These are phyloP conservation scores for Phymatotrichopsis omnivora DNA, from an alignment of 2,329 filamentous ascomycete genomes.

Conservation along the genomic window DNA sequence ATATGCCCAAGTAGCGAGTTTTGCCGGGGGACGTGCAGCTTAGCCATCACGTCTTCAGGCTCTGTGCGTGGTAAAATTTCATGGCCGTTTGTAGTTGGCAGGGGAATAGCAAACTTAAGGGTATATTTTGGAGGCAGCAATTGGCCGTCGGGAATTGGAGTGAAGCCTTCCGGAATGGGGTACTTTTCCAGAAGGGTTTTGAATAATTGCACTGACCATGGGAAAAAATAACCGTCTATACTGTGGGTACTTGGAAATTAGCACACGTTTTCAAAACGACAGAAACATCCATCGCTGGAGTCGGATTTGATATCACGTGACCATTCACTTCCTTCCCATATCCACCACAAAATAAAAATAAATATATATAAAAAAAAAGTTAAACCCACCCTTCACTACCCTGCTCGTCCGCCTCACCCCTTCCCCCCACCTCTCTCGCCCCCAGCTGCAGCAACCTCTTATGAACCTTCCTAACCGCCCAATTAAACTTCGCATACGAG, in stretches of 20 bases:
- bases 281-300: no score
- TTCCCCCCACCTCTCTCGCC: constrained; percentile 61
- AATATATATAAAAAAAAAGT: constrained; percentile 3
- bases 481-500: constrained; percentile 94
- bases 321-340: not conserved
- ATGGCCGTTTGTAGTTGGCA: not conserved
- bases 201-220: constrained; percentile 62
- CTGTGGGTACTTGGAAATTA: no score
- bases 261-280: no score
- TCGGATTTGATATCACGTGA: no score
- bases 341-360: not conserved
- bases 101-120: constrained; percentile 38
- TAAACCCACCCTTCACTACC: constrained; percentile 71
- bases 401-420: constrained; percentile 85
- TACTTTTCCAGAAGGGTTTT: constrained; percentile 55
- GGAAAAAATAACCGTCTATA: constrained; percentile 69
- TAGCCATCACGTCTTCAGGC: constrained; percentile 7
- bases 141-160: constrained; percentile 62
- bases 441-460: constrained; percentile 77
- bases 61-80: not conserved
- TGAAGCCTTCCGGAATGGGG: constrained; percentile 56
- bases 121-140: constrained; percentile 67
- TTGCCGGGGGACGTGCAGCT: constrained; percentile 18
- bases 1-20: constrained; percentile 44
- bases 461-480: constrained; percentile 77